Evolutionary conservation across 2,329 filamentous ascomycete genomes (phyloP).

Genomic region (Didymella sp.): DNA sequence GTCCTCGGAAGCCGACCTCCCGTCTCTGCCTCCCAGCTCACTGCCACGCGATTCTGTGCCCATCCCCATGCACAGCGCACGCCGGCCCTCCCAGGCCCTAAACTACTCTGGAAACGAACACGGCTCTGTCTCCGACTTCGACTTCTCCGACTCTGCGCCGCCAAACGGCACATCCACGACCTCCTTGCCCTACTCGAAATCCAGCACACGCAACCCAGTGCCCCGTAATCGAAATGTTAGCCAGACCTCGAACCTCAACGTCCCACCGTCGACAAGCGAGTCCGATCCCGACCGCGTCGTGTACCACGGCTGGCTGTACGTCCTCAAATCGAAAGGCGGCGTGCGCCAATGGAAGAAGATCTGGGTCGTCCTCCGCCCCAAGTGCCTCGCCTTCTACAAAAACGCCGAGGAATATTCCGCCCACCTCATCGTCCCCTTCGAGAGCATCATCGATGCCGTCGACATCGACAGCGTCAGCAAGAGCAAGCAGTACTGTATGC

Average conservation of each 20-base stretch:
- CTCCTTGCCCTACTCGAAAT: slow-evolving; percentile 33
- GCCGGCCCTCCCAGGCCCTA: slow-evolving; percentile 67
- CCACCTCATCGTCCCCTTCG: slow-evolving; percentile 78
- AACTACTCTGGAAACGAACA: slow-evolving; percentile 71
- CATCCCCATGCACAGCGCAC: slow-evolving; percentile 46
- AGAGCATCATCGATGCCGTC: slow-evolving; percentile 83
- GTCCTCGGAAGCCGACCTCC: slow-evolving; percentile 55
- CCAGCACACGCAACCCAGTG: slow-evolving; percentile 27
- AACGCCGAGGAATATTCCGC: slow-evolving; percentile 89
- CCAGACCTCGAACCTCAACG: slow-evolving; percentile 64
- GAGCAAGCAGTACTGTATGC: slow-evolving; percentile 85
- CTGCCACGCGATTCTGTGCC: slow-evolving; percentile 19
- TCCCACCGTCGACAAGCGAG: slow-evolving; percentile 26
- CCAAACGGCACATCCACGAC: slow-evolving; percentile 50
- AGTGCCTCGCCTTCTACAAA: slow-evolving; percentile 89
- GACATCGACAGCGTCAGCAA: slow-evolving; percentile 88
- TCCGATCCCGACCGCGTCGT: slow-evolving; percentile 83
- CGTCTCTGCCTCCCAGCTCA: slow-evolving; percentile 35
- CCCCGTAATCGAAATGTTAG: slow-evolving; percentile 61
- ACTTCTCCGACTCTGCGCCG: slow-evolving; percentile 76
- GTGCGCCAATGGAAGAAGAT: slow-evolving; percentile 93
- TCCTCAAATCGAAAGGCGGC: slow-evolving; percentile 81
- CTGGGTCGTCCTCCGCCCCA: slow-evolving; percentile 88
- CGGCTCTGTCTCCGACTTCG: slow-evolving; percentile 85
- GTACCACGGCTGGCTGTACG: slow-evolving; percentile 89